phyloP scores from a whole-genome alignment of 805 yeast genomes.

The Candida wancherniae region DNA sequence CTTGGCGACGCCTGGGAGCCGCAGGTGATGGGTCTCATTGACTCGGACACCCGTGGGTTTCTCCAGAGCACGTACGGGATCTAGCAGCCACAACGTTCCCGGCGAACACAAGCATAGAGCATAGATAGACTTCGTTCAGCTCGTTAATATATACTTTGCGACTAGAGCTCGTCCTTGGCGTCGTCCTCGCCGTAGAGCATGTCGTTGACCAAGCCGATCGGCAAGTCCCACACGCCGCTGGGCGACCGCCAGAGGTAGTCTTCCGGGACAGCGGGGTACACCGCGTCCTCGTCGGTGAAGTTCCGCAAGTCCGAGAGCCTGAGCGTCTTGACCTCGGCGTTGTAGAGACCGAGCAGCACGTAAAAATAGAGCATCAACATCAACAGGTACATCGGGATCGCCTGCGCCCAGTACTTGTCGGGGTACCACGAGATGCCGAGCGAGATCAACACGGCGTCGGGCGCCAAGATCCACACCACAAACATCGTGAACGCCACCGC shows the following conservation, averaged over 20 bases:
- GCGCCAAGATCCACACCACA: slow-evolving; percentile 71
- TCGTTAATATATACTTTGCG: too few species aligned
- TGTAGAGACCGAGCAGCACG: slow-evolving; percentile 64
- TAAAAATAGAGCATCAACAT: slow-evolving; percentile 71
- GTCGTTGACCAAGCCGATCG: slow-evolving; percentile 63
- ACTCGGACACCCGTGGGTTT: slow-evolving; percentile 21
- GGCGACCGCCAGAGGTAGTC: slow-evolving; percentile 54
- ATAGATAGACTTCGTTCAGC: too few species aligned
- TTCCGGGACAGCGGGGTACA: slow-evolving; percentile 20
- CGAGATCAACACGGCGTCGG: slow-evolving; percentile 48
- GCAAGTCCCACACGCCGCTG: slow-evolving; percentile 85
- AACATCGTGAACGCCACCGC: slow-evolving; percentile 50
- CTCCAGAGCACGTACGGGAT: slow-evolving; percentile 13
- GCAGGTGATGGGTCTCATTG: slow-evolving; percentile 29
- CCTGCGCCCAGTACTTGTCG: slow-evolving; percentile 86
- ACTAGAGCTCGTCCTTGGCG: too few species aligned
- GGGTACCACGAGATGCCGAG: slow-evolving; percentile 71
- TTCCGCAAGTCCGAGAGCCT: slow-evolving; percentile 55
- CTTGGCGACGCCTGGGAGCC: slow-evolving; percentile 41
- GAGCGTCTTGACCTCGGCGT: slow-evolving; percentile 68
- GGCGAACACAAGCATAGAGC: too few species aligned
- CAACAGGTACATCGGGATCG: slow-evolving; percentile 66
- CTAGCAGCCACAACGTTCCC: too few species aligned
- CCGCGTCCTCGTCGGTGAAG: slow-evolving; percentile 63
- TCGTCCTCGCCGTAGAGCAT: slow-evolving; percentile 44